phyloP scores from a whole-genome alignment of 352 stramenopile genomes.

The Phytopythium cucurbitacearum region DNA sequence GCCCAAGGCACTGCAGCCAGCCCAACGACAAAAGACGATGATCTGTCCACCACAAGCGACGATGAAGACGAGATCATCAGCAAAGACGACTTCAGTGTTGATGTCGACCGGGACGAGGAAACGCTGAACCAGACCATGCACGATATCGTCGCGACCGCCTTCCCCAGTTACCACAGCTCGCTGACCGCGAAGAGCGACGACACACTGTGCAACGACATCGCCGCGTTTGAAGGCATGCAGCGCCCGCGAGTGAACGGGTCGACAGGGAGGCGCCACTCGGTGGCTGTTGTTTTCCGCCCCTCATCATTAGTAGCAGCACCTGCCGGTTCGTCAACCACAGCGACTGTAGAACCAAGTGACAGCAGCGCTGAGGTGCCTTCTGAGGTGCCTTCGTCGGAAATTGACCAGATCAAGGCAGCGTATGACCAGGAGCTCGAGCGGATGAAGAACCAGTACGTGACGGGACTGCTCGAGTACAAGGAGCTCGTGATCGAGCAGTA shows the following conservation, averaged over 20 bases:
- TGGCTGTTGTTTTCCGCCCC: neutral
- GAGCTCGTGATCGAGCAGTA: constrained; percentile 68
- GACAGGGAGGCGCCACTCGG: neutral
- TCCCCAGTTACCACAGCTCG: constrained; percentile 23
- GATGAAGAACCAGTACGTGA: constrained; percentile 60
- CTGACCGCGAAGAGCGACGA: constrained; percentile 27
- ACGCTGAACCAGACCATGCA: constrained; percentile 45
- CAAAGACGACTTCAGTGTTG: constrained; percentile 2
- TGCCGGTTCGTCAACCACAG: neutral
- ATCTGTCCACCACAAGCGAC: constrained; percentile 50
- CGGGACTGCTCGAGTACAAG: constrained; percentile 63
- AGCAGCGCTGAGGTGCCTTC: neutral
- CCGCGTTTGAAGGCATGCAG: constrained; percentile 43
- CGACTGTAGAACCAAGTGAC: neutral
- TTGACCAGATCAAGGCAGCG: constrained; percentile 31
- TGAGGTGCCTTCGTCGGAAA: constrained; percentile 20
- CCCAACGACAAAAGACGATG: constrained; percentile 19
- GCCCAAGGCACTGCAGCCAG: neutral
- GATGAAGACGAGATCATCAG: constrained; percentile 18
- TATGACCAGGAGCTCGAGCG: constrained; percentile 37
- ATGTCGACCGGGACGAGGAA: constrained; percentile 38
- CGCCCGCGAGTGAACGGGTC: constrained; percentile 12
- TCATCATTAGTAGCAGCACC: too few relatives aligned
- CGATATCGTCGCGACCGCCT: constrained; percentile 46
- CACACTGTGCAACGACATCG: constrained; percentile 36